Evolutionary conservation across 495 filamentous ascomycete species (phyloP).

Genomic region (Aspergillus taichungensis): DNA sequence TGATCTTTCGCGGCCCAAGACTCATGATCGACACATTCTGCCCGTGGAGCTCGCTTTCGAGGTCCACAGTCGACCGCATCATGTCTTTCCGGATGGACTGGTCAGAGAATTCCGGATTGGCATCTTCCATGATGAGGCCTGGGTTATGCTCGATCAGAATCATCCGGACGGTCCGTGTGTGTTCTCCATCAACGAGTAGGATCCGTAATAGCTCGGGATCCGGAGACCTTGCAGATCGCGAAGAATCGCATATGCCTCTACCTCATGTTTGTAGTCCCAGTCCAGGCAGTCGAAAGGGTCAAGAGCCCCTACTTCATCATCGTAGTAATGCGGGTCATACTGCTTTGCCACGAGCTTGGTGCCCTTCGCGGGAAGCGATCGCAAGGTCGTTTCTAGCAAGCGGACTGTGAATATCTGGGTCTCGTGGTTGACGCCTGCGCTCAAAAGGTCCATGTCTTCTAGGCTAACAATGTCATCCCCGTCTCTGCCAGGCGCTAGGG

Average conservation of each 20-base stretch:
- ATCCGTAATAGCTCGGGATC: constrained; percentile 8
- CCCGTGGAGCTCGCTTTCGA: constrained; percentile 4
- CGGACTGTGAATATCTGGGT: too few relatives aligned
- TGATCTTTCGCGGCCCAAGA: constrained; percentile 5
- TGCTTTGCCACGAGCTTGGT: too few relatives aligned
- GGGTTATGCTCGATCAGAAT: constrained; percentile 11
- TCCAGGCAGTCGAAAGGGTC: background rate
- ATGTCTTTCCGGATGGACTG: constrained; percentile 1
- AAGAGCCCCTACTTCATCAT: background rate
- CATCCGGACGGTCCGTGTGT: constrained; percentile 6
- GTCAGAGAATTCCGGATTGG: background rate
- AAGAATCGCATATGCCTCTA: background rate
- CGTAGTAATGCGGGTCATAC: too few relatives aligned
- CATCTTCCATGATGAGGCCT: constrained; percentile 2
- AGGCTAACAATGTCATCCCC: too few relatives aligned
- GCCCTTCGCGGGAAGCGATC: too few relatives aligned
- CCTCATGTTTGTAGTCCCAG: background rate
- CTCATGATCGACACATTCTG: constrained; percentile 2
- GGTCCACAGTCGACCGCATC: constrained; percentile 7
- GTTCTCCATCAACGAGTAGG: background rate
- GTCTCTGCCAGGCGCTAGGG: too few relatives aligned
- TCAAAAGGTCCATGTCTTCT: too few relatives aligned
- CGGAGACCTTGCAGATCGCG: background rate
- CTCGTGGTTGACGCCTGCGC: too few relatives aligned
- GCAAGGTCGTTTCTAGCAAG: too few relatives aligned